phyloP scores from a whole-genome alignment of 2,329 filamentous ascomycete species.

The Corynespora cassiicola region DNA sequence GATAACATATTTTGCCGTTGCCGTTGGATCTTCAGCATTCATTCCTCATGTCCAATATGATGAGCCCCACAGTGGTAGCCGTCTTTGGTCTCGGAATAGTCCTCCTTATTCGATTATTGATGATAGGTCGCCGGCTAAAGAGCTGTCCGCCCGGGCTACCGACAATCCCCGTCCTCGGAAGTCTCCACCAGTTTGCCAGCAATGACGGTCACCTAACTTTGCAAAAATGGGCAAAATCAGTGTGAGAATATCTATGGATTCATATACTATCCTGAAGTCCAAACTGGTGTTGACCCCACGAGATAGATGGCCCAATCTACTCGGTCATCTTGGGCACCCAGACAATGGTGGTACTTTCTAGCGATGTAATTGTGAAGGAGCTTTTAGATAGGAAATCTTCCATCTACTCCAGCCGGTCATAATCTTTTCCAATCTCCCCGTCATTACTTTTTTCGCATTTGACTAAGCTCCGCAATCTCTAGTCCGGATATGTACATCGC shows the following conservation, averaged over 20 bases:
- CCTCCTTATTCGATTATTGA: too few relatives aligned
- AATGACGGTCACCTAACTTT: constrained; percentile 54
- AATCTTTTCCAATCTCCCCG: constrained; percentile 2
- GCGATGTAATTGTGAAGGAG: constrained; percentile 1
- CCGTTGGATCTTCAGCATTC: too few relatives aligned
- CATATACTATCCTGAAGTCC: neutral
- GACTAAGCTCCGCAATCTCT: constrained; percentile 3
- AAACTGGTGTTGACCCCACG: too few relatives aligned
- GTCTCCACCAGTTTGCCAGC: constrained; percentile 57
- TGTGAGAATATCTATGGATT: neutral
- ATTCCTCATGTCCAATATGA: too few relatives aligned
- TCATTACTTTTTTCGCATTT: constrained; percentile 2
- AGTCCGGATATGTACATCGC: neutral
- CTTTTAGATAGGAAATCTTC: constrained; percentile 1
- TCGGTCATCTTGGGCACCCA: constrained; percentile 1
- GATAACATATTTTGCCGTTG: too few relatives aligned
- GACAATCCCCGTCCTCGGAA: constrained; percentile 59
- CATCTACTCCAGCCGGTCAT: constrained; percentile 5
- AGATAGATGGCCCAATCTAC: constrained; percentile 8
- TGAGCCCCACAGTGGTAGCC: too few relatives aligned
- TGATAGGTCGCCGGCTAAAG: too few relatives aligned
- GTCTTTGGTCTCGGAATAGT: too few relatives aligned
- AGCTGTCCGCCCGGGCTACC: constrained; percentile 59
- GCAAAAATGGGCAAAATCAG: constrained; percentile 55
- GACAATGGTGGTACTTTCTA: constrained; percentile 4